Evolutionary conservation across 441 rosid genomes (phyloP), one percentile per base, ranked within the genome.

Genomic region (Capsella rubella): DNA sequence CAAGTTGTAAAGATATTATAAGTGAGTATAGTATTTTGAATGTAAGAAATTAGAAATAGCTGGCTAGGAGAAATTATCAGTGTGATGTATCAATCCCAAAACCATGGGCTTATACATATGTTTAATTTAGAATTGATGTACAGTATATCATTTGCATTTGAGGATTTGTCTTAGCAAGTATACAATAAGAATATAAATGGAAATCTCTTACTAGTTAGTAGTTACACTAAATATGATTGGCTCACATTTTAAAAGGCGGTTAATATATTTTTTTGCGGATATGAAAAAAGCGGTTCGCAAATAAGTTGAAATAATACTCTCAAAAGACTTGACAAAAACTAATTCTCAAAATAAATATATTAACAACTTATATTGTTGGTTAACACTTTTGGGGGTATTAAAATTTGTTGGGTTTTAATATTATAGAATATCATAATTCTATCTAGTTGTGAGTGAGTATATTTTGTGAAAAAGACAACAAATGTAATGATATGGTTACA

Each of bases 21-120:
- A 34, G 35, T 32, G 35, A 32, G 37, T 34, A 34, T 34, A 6
- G 1, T 34, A 1, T 34, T 34, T 34, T 34, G 37, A 34, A 8
- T 34, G 37, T 34, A 34, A 34, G 8, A 34, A 34, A 34, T 6
- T 34, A 34, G 37, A 5, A 40, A 15, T 2, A 45, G 34, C 39
- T 10, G 47, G 11, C 2, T 14, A 21, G 57, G 66, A 60, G 18
- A 71, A 39, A 18, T 12, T 16, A 60, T 50, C 51, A 53, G 3
- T 31, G 32, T 18, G 54, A 16, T 62, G 63, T 9, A 72, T 43
- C 69, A 8, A 4, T 54, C 64, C 70, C 56, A 10, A 43, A 31
- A 54, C 46, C 47, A 32, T 53, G 70, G 70, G 64, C 29, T 46
- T 52, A 12, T 72, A 54, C 76, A 54, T 14, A 63, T 72, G 9